Conservation (phyloP, 192 early-diverging fungal species). For the Lunasporangiospora selenospora region DNA sequence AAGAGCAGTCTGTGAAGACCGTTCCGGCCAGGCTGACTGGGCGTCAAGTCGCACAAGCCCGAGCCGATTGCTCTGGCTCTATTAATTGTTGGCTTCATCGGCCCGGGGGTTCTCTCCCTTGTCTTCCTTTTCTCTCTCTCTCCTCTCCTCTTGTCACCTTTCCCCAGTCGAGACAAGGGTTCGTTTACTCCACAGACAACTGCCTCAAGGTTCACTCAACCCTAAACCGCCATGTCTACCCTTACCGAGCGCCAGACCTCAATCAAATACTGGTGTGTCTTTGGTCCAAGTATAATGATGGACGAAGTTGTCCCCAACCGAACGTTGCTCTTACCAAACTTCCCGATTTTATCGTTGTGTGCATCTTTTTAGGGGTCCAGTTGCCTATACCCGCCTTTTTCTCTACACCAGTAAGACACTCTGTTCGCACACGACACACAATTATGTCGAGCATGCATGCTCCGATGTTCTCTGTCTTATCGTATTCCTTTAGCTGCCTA, state of each 20-base stretch:
- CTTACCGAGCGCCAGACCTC: conserved; percentile 28
- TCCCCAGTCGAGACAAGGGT: not conserved
- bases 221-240: not conserved
- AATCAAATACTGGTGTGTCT: conserved; percentile 25
- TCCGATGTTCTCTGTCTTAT: not conserved
- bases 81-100: too few relatives aligned
- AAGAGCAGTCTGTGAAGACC: too few relatives aligned
- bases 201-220: not conserved
- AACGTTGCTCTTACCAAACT: not conserved
- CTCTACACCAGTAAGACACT: conserved; percentile 23
- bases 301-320: not conserved
- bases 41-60: too few relatives aligned
- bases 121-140: not conserved
- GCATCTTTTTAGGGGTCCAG: conserved; percentile 13
- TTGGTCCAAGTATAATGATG: not conserved
- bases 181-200: not conserved
- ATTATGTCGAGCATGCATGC: not conserved
- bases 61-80: too few relatives aligned
- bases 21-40: too few relatives aligned
- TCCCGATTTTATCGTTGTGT: not conserved
- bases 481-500: conserved; percentile 6
- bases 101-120: too few relatives aligned
- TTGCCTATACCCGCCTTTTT: conserved; percentile 34
- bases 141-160: not conserved
- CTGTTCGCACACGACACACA: not conserved